These are phyloP conservation scores for Aspergillus jensenii DNA, from an alignment of 2,329 filamentous ascomycete genomes.

Conservation along the genomic window DNA sequence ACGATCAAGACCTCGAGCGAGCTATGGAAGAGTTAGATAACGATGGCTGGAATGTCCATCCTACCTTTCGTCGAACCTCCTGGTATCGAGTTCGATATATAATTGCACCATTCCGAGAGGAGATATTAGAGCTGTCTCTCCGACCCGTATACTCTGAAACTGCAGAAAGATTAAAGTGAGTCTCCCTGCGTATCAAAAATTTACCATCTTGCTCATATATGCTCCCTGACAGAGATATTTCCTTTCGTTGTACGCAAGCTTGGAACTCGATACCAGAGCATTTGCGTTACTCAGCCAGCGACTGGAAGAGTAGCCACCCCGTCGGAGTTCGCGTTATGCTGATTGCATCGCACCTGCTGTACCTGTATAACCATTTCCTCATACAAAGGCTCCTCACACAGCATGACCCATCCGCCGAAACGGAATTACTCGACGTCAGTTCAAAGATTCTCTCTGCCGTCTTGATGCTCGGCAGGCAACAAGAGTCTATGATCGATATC, in stretches of 20 bases:
- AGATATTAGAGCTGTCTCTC: constrained; percentile 27
- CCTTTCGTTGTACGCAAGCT: constrained; percentile 18
- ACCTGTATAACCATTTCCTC: constrained; percentile 30
- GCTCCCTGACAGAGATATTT: constrained; percentile 19
- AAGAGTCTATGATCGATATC: constrained; percentile 24
- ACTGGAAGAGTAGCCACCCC: constrained; percentile 21
- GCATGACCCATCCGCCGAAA: constrained; percentile 19
- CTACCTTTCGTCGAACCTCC: constrained; percentile 19
- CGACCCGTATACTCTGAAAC: constrained; percentile 15
- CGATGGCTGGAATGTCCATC: constrained; percentile 21
- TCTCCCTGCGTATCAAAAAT: neutral
- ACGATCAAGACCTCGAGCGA: constrained; percentile 7
- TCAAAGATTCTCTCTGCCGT: constrained; percentile 25
- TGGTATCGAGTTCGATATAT: constrained; percentile 27
- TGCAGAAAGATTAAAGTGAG: constrained; percentile 18
- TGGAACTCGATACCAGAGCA: constrained; percentile 24
- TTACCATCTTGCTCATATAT: neutral
- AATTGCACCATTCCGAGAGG: constrained; percentile 26
- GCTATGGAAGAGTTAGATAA: constrained; percentile 14
- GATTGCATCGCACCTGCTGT: constrained; percentile 22
- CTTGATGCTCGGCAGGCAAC: constrained; percentile 20
- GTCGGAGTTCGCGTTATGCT: constrained; percentile 34
- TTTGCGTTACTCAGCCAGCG: constrained; percentile 20
- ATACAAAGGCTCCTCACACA: constrained; percentile 27
- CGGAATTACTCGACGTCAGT: constrained; percentile 21